Base-by-base conservation (phyloP, 1,284 basidiomycete species). In the Cutaneotrichosporon sp. region DNA sequence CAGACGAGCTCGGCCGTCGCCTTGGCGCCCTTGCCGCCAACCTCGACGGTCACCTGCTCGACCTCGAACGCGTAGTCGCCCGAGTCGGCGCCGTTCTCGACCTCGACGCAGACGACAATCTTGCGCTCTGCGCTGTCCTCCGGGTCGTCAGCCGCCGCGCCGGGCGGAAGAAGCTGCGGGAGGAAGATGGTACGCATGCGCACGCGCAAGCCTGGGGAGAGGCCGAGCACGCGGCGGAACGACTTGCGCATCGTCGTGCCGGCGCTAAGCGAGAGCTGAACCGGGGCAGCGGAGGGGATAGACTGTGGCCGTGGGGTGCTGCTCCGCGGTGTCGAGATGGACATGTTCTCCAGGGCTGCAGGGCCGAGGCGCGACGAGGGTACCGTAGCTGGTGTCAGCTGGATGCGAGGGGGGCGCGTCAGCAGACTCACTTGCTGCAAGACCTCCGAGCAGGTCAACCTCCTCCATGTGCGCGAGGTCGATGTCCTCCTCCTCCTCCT, bases 151-250 rank as follows among this genome's bases (percentile, higher is more conserved):
- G 81, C 75, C 20, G 81, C 80, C 1, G 77, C 58, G 5, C 57
- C 67, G 87, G 80, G 58, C 87, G 69, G 65, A 11, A 75, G 81
- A n/a, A 92, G 85, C 69, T 91, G 88, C 0, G 91, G 92, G 3
- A 93, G 86, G 68, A 92, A 91, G 8, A 92, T 87, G 0, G 91
- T 92, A 22, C 91, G 85, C 91, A 94, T 93, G 34, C 91, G 86
- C 22, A 95, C 89, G 25, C 87, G 84, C 74, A 95, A 89, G 1
- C 91, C 91, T 16, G 89, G 89, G 4, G 88, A 87, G 0, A 89
- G 88, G 49, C 82, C 82, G 16, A 95, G 77, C 1, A 89, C 87
- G 68, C 89, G 88, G n/a, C 92, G 84, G 77, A 87, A 93, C 2
- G 90, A 90, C 76, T 92, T 92, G 52, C 90, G 87, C 13, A 95